Conservation (phyloP, 1,139 yeast genomes). For the Suhomyces maxii region DNA sequence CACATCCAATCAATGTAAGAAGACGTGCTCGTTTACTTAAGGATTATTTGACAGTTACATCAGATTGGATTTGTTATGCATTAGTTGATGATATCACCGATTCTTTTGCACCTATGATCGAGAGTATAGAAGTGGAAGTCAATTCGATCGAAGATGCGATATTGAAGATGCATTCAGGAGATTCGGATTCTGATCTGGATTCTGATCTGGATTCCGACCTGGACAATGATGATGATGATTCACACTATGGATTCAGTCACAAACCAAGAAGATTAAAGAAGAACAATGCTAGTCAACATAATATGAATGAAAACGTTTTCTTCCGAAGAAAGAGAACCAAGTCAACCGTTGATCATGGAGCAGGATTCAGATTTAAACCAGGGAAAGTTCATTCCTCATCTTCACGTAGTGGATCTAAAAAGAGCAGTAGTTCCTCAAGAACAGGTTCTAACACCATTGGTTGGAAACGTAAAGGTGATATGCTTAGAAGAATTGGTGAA, state of each 20-base stretch:
- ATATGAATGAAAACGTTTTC: conserved; percentile 26
- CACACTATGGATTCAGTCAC: background rate
- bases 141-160: conserved; percentile 91
- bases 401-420: conserved; percentile 13
- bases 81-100: conserved; percentile 95
- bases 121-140: conserved; percentile 88
- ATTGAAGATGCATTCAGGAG: conserved; percentile 78
- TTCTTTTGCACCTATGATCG: conserved; percentile 95
- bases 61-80: conserved; percentile 98
- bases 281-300: conserved; percentile 2
- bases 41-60: conserved; percentile 84
- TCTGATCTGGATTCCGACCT: conserved; percentile 14
- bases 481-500: conserved; percentile 92
- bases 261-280: conserved; percentile 2
- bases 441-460: conserved; percentile 61
- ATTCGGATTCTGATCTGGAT: conserved; percentile 41
- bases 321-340: conserved; percentile 40
- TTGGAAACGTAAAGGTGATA: conserved; percentile 91
- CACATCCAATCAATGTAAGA: conserved; percentile 94
- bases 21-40: conserved; percentile 84
- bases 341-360: conserved; percentile 37
- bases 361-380: conserved; percentile 17
- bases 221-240: conserved; percentile 14
- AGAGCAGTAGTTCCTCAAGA: conserved; percentile 18
- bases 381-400: conserved; percentile 4